Percentiles rank a stretch among this genome's conserved stretches.
Conservation (phyloP, 495 filamentous ascomycete genomes). For the Tuber magnatum region DNA sequence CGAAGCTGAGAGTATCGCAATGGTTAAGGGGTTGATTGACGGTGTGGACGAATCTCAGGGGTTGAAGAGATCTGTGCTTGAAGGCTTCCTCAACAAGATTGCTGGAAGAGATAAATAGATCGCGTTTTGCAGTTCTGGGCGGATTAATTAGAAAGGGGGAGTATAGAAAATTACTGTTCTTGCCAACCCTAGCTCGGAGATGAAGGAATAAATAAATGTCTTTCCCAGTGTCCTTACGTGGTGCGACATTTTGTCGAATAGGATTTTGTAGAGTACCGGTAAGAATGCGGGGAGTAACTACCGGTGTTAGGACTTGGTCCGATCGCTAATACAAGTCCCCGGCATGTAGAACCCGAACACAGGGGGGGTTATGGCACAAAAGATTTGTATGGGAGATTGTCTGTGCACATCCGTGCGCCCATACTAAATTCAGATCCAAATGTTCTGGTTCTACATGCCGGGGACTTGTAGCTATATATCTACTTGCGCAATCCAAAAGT, state of each 20-base stretch:
- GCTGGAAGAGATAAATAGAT: constrained; percentile 87
- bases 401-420: too few relatives aligned
- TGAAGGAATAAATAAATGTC: not conserved
- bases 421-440: too few relatives aligned
- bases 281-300: not conserved
- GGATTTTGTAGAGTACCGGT: not conserved
- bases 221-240: not conserved
- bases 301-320: not conserved
- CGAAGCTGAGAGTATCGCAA: constrained; percentile 72
- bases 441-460: too few relatives aligned
- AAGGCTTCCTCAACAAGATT: constrained; percentile 87
- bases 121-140: constrained; percentile 11
- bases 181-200: not conserved
- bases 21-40: constrained; percentile 66
- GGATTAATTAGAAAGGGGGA: not conserved
- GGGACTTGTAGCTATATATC: not conserved
- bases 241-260: not conserved
- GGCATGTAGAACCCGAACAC: too few relatives aligned
- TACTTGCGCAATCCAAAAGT: too few relatives aligned
- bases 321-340: not conserved
- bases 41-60: constrained; percentile 76
- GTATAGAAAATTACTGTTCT: not conserved
- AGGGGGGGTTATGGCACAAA: too few relatives aligned
- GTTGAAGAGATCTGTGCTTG: constrained; percentile 81
- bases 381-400: too few relatives aligned